These are phyloP conservation scores for Hypoxylon sp. DNA, from an alignment of 2,329 filamentous ascomycete species.

Conservation along the genomic window DNA sequence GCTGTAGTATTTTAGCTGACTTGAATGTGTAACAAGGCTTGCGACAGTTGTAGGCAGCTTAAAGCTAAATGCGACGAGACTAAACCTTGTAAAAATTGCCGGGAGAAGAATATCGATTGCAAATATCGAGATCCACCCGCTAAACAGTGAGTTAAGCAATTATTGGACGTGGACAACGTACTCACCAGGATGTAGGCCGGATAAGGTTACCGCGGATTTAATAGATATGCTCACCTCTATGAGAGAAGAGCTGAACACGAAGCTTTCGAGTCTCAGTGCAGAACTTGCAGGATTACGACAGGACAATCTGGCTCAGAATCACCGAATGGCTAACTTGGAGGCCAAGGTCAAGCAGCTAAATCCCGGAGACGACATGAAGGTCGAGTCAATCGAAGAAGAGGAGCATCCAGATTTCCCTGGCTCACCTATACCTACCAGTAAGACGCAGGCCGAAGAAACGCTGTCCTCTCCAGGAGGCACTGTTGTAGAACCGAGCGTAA, in stretches of 20 bases:
- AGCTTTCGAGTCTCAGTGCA: slow-evolving; percentile 54
- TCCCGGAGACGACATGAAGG: slow-evolving; percentile 52
- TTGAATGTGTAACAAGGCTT: slow-evolving; percentile 72
- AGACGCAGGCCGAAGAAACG: slow-evolving; percentile 45
- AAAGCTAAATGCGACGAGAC: slow-evolving; percentile 95
- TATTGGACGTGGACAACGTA: slow-evolving; percentile 10
- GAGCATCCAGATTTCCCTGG: slow-evolving; percentile 49
- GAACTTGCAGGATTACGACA: slow-evolving; percentile 37
- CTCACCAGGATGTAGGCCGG: slow-evolving; percentile 60
- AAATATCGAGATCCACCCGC: slow-evolving; percentile 92
- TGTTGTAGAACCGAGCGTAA: slow-evolving; percentile 48
- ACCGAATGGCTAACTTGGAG: slow-evolving; percentile 59
- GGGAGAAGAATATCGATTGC: slow-evolving; percentile 86
- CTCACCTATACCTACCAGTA: slow-evolving; percentile 43
- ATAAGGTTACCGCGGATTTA: slow-evolving; percentile 73
- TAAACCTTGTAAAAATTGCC: slow-evolving; percentile 87
- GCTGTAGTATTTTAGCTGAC: slow-evolving; percentile 41
- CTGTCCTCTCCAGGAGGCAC: slow-evolving; percentile 53
- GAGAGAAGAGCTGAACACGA: slow-evolving; percentile 57
- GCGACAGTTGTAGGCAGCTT: slow-evolving; percentile 87
- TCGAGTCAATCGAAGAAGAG: slow-evolving; percentile 55
- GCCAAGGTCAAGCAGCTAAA: slow-evolving; percentile 50
- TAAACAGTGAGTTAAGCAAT: slow-evolving; percentile 78
- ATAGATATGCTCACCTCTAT: slow-evolving; percentile 65
- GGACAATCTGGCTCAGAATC: slow-evolving; percentile 33